Base-by-base conservation (phyloP, 169 alveolate species). In the Neospora caninum region DNA sequence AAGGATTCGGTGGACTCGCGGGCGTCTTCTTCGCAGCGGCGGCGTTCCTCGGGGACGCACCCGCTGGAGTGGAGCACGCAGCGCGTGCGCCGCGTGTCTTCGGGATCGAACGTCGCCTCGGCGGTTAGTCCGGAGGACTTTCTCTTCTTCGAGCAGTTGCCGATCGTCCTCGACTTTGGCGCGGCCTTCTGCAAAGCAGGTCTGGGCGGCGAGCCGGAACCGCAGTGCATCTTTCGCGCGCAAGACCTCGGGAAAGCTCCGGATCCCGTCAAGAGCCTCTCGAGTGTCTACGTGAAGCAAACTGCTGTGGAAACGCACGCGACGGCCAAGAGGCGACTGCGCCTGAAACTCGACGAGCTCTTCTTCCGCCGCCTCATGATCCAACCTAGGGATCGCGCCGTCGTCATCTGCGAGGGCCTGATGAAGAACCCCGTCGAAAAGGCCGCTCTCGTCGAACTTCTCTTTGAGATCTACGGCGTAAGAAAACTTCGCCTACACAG, bases 131-230 rank as follows among this genome's bases (percentile, higher is more conserved):
- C 67, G 6, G 89, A 82, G 10, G 89, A 82, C 67, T 42, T 42
- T 10, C 6, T 42, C 38, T 82, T 42, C 64, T 82, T 39, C 27
- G 89, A 82, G 89, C n/a, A 82, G 64, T 49, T 82, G 53, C 89
- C 89, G 20, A 0, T 82, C 10, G 89, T 82, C 67, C 34, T 82
- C 89, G 89, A 82, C 42, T 41, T 82, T 9, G 89, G 89, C 67
- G 2, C n/a, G 34, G n/a, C 67, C 67, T 29, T 82, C n/a, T 7
- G 13, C 67, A 82, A 82, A 27, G 89, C 89, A 0, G 89, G 89
- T 20, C 64, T 41, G 31, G 89, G 89, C 2, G 89, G 89, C 38
- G 89, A 82, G 41, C 69, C 89, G 27, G 89, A 82, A 36, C 89
- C 89, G n/a, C 67, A 38, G 69, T 82, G 89, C 41, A 13, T 82